Evolutionary conservation across 2,329 filamentous ascomycete genomes (phyloP).

Genomic region (Cordyceps militaris): DNA sequence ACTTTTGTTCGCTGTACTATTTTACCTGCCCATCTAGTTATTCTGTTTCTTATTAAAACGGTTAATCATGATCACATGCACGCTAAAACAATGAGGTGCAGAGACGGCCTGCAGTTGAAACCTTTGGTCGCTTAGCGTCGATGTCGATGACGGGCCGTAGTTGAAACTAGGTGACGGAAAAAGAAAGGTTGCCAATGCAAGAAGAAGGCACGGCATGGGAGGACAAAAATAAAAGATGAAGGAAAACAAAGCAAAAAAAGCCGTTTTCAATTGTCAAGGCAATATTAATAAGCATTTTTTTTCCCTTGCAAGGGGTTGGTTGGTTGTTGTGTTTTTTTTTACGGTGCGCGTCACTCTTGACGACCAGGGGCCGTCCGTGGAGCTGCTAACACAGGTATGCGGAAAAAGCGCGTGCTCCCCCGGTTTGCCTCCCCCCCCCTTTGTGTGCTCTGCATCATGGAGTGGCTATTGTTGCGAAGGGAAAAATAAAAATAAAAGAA

Average conservation of each 20-base stretch:
- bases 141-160: neutral
- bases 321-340: neutral
- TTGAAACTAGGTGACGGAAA: neutral
- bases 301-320: too few species aligned
- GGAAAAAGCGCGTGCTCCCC: neutral
- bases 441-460: conserved; percentile 5
- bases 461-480: neutral
- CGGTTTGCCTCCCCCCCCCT: neutral
- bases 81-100: conserved; percentile 1
- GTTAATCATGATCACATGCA: neutral
- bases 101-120: neutral
- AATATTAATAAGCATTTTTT: too few species aligned
- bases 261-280: neutral
- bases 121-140: neutral
- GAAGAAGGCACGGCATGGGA: neutral
- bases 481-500: conserved; percentile 13
- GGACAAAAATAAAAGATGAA: neutral
- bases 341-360: neutral
- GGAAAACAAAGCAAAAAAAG: neutral
- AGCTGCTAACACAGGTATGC: too few species aligned
- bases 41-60: neutral
- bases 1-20: conserved; percentile 4
- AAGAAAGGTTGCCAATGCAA: neutral
- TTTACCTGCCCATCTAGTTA: neutral
- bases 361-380: neutral